Base-by-base conservation (phyloP, 305 asterid genomes). In the Fraxinus paxiana region DNA sequence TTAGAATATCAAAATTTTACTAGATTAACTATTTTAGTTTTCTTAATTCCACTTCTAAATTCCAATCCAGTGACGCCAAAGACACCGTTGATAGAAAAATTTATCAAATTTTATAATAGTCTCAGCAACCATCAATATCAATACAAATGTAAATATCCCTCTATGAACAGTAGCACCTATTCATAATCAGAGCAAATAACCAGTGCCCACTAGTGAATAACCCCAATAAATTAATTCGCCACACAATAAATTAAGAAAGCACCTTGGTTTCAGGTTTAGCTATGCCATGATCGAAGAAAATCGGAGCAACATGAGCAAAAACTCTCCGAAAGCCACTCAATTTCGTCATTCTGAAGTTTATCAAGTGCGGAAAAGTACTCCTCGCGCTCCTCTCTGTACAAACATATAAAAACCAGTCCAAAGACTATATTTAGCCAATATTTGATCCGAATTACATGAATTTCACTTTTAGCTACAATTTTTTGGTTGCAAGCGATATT, bases 221-320 rank as follows among this genome's bases (percentile, higher is more conserved):
- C 48, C 6, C 31, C 34, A 15, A 5, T 5, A 63, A 63, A 61
- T 30, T 2, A 26, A 26, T 37, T 26, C 35, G 54, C 7, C 17
- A 6, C 26, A 82, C 13, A 61, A 20, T n/a, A 37, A 34, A 69
- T 3, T 43, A 48, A 35, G 70, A 51, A 76, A 24, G 8, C 54
- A 94, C 99, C 99, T 96, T 94, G 22, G 98, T 96, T 83, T 94
- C 97, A 37, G 89, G 95, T 77, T 85, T 90, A 76, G 98, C 99
- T 77, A 94, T 91, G 83, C 98, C 97, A 8, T 95, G 89, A 82
- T 94, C 93, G 71, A 96, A 94, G 92, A 96, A 94, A 80, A 92
- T 92, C 10, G 99, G 98, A 73, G 98, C 98, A 69, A 75, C 91
- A 22, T 94, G 98, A 85, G 97, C 97, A 84, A 96, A 96, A 79